Evolutionary conservation across 2,329 filamentous ascomycete genomes (phyloP).

Genomic region (Epichloe glyceriae): DNA sequence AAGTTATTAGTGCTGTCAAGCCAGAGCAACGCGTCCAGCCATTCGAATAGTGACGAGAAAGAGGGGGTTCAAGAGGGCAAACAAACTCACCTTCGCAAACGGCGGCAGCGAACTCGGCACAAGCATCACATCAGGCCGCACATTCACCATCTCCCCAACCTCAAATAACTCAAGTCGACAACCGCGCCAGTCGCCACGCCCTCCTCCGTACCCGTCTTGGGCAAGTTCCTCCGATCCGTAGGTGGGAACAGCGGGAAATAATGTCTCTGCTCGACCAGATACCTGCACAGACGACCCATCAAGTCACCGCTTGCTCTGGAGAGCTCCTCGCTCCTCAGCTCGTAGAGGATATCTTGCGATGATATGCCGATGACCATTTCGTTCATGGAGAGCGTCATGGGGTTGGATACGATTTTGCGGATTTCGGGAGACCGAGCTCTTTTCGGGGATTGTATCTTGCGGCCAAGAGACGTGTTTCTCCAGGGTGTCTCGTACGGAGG

Average conservation of each 20-base stretch:
- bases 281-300: slow-evolving; percentile 57
- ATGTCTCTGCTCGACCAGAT: slow-evolving; percentile 79
- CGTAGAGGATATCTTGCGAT: slow-evolving; percentile 71
- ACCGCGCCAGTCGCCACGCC: slow-evolving; percentile 58
- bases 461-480: slow-evolving; percentile 82
- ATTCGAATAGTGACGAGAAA: no score
- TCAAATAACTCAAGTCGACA: slow-evolving; percentile 73
- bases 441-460: slow-evolving; percentile 47
- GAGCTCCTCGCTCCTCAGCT: slow-evolving; percentile 64
- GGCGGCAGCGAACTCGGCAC: slow-evolving; percentile 71
- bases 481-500: slow-evolving; percentile 71
- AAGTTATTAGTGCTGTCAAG: slow-evolving; percentile 1
- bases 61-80: not conserved
- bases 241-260: slow-evolving; percentile 87
- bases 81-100: slow-evolving; percentile 63
- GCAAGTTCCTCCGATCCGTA: slow-evolving; percentile 51
- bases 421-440: slow-evolving; percentile 67
- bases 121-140: slow-evolving; percentile 73
- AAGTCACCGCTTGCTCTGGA: slow-evolving; percentile 32
- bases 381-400: slow-evolving; percentile 79
- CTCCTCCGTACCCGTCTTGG: slow-evolving; percentile 48
- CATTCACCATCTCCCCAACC: slow-evolving; percentile 81
- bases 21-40: not conserved
- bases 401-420: slow-evolving; percentile 72
- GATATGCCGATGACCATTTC: slow-evolving; percentile 73